phyloP scores from a whole-genome alignment of 2,329 filamentous ascomycete genomes.

The Septoria petroselini region DNA sequence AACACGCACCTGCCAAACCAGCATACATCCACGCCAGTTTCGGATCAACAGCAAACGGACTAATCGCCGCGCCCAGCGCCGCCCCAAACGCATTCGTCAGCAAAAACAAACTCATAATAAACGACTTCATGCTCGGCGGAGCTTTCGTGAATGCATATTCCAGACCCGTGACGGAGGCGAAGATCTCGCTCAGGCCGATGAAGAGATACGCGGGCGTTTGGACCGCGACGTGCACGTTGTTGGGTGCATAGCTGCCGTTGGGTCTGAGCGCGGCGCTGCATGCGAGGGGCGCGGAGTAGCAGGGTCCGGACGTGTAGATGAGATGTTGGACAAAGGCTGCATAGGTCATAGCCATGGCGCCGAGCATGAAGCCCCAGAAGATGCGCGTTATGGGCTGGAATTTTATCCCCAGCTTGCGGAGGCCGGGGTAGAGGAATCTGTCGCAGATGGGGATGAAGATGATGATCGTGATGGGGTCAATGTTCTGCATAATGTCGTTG shows the following conservation, averaged over 20 bases:
- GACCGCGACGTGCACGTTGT: conserved; percentile 41
- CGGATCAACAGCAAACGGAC: conserved; percentile 59
- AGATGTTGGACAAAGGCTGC: conserved; percentile 54
- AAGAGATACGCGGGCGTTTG: conserved; percentile 42
- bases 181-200: conserved; percentile 46
- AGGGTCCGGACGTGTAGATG: conserved; percentile 55
- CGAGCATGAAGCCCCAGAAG: conserved; percentile 51
- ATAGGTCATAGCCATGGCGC: conserved; percentile 52
- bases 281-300: conserved; percentile 38
- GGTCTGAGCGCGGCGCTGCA: conserved; percentile 37
- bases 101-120: conserved; percentile 30
- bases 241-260: conserved; percentile 37
- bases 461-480: conserved; percentile 44
- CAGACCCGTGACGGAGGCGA: conserved; percentile 45
- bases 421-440: conserved; percentile 41
- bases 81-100: conserved; percentile 54
- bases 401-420: conserved; percentile 35
- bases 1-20: conserved; percentile 19
- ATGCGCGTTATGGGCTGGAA: conserved; percentile 53
- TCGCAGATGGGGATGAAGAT: conserved; percentile 47
- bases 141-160: conserved; percentile 48
- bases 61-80: conserved; percentile 59
- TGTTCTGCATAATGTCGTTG: conserved; percentile 45
- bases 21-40: conserved; percentile 58
- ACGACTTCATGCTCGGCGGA: conserved; percentile 43